Base-by-base conservation (phyloP, 768 basidiomycete genomes). In the Mycena galopus region DNA sequence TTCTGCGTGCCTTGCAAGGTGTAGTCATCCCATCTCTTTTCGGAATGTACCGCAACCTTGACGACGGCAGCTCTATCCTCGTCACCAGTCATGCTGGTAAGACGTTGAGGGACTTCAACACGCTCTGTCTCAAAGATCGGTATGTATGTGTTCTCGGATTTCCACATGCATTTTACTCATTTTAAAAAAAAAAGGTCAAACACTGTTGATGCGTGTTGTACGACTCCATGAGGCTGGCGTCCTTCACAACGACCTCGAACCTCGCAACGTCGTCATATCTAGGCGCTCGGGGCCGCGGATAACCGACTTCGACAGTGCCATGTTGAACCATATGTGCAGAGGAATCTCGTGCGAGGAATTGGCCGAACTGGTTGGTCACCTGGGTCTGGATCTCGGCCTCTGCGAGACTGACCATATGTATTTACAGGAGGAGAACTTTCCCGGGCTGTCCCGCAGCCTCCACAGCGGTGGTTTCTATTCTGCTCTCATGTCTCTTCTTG, bases 1-100 rank as follows among this genome's bases (percentile, higher is more conserved):
- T 53, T 25, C 35, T 64, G 33, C 63, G 63, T 23, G 32, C 63
- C 33, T 21, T 64, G 33, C 63, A 64, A 44, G 51, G 51, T n/a
- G n/a, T 64, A 1, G 61, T 62, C 29, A 62, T 62, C 29, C 61
- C 61, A 14, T 47, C 61, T 16, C 21, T 62, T 0, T 62, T 62
- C 44, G 44, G 61, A 29, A 21, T 62, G 42, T 62, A 62, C 32
- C 61, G 61, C 29, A 62, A 62, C 23, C 29, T 47, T 11, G 11
- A 8, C 21, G 61, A 62, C 17, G 61, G 63, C 23, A 64, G 63
- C 23, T 51, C 33, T 33, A 53, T 64, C 12, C 47, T 64, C 32
- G 7, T 64, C 33, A 64, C 51, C 3, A 53, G 50, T 29, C 53
- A 64, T 39, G 63, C 50, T n/a, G 47, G 63, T 23, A 23, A 21